phyloP scores from a whole-genome alignment of 1,284 basidiomycete genomes.

The Singerocomus rubriflavus region DNA sequence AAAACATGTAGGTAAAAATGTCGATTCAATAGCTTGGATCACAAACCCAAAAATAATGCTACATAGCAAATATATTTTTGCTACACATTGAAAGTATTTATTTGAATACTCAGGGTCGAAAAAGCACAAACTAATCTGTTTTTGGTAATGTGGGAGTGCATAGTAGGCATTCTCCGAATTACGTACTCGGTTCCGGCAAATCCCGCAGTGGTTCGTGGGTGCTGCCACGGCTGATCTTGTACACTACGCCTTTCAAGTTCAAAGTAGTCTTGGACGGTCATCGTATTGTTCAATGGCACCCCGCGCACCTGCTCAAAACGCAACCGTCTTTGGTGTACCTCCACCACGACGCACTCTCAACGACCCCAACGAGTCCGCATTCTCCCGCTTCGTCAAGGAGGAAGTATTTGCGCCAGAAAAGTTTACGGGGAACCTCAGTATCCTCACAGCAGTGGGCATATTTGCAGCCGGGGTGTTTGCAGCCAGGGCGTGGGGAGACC shows the following conservation, averaged over 20 bases:
- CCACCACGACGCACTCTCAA: conserved; percentile 36
- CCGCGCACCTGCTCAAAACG: conserved; percentile 53
- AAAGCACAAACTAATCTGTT: no score
- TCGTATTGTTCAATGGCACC: conserved; percentile 52
- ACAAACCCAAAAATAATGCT: no score
- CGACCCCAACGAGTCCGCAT: conserved; percentile 59
- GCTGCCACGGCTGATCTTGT: conserved; percentile 2
- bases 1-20: no score
- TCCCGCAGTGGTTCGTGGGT: conserved; percentile 6
- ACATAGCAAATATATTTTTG: no score
- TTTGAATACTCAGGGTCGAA: no score
- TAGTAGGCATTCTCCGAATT: neutral
- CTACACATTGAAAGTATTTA: no score
- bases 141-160: no score
- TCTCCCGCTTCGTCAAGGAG: conserved; percentile 59
- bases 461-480: conserved; percentile 65
- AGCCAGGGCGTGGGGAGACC: conserved; percentile 69
- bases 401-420: conserved; percentile 72
- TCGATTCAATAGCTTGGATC: no score
- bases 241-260: neutral
- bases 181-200: conserved; percentile 9
- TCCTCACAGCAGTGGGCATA: conserved; percentile 58
- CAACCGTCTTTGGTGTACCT: conserved; percentile 51
- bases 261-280: neutral
- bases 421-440: conserved; percentile 65